phyloP scores from a whole-genome alignment of 345 rosid species.

The Aegle marmelos region DNA sequence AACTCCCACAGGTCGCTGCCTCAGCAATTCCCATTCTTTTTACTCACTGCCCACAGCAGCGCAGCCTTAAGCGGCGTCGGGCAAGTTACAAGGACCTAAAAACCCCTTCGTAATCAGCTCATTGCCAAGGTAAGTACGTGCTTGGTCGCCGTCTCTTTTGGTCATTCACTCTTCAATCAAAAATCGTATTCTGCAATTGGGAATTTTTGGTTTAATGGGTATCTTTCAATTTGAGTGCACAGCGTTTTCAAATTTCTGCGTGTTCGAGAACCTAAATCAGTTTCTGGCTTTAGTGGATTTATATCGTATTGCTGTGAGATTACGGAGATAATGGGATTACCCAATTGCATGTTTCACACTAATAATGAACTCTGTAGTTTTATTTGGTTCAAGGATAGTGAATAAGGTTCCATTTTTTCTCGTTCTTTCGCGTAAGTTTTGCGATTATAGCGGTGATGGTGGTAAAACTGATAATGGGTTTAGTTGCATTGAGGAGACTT shows the following conservation, averaged over 20 bases:
- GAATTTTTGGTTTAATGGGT: slow-evolving; percentile 23
- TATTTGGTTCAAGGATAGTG: slow-evolving; percentile 41
- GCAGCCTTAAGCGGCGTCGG: neutral
- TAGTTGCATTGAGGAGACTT: slow-evolving; percentile 51
- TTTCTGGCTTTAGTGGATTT: slow-evolving; percentile 19
- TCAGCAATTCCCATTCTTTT: neutral
- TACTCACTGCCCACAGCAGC: neutral
- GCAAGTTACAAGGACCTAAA: neutral
- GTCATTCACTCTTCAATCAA: neutral
- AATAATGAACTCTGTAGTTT: slow-evolving; percentile 49
- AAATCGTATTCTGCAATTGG: slow-evolving; percentile 1
- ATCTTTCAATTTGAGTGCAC: slow-evolving; percentile 5
- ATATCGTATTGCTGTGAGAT: slow-evolving; percentile 1
- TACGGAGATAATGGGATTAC: slow-evolving; percentile 42
- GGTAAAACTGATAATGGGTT: slow-evolving; percentile 38
- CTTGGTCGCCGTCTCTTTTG: neutral
- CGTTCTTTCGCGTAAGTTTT: slow-evolving; percentile 39
- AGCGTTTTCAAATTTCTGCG: neutral
- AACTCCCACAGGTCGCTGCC: neutral
- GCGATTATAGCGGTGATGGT: slow-evolving; percentile 31
- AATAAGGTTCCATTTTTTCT: slow-evolving; percentile 32
- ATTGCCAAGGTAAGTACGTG: slow-evolving; percentile 15
- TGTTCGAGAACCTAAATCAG: slow-evolving; percentile 1
- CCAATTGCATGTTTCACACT: slow-evolving; percentile 9
- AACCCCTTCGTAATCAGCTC: neutral